Evolutionary conservation across 257 asterid species (phyloP).

Genomic region (Oldenlandia corymbosa): DNA sequence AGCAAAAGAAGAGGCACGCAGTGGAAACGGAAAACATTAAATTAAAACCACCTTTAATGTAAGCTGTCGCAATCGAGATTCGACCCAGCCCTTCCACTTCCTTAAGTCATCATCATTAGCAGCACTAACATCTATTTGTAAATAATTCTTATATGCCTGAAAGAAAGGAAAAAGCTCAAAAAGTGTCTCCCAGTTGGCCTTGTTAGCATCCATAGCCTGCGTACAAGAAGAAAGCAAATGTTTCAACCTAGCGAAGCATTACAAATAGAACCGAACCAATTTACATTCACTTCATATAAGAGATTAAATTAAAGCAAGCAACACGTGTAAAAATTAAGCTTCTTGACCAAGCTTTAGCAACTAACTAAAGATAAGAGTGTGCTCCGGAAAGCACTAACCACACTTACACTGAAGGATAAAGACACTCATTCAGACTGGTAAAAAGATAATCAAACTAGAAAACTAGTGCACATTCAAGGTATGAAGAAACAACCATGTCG

Average conservation of each 20-base stretch:
- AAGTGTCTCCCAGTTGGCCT: slow-evolving; percentile 27
- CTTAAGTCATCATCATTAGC: slow-evolving; percentile 31
- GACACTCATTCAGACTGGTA: background rate
- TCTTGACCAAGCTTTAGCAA: background rate
- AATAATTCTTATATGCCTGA: slow-evolving; percentile 37
- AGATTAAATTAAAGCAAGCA: slow-evolving; percentile 1
- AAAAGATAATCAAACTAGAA: background rate
- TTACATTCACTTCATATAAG: background rate
- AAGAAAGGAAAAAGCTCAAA: slow-evolving; percentile 34
- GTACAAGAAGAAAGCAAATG: slow-evolving; percentile 7
- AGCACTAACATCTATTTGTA: slow-evolving; percentile 36
- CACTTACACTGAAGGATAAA: background rate
- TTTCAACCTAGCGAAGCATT: background rate
- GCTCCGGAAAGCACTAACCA: background rate
- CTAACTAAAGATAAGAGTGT: background rate
- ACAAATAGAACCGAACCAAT: background rate
- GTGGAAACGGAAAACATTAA: background rate
- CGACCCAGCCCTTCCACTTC: slow-evolving; percentile 42
- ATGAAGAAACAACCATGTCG: background rate
- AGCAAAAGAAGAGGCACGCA: background rate
- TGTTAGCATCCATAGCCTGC: slow-evolving; percentile 34
- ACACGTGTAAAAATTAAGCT: background rate
- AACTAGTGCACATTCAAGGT: background rate
- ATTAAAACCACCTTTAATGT: slow-evolving; percentile 21
- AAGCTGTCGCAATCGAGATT: slow-evolving; percentile 36